Evolutionary conservation across 768 basidiomycete species (phyloP).

Genomic region (Suillus sp.): DNA sequence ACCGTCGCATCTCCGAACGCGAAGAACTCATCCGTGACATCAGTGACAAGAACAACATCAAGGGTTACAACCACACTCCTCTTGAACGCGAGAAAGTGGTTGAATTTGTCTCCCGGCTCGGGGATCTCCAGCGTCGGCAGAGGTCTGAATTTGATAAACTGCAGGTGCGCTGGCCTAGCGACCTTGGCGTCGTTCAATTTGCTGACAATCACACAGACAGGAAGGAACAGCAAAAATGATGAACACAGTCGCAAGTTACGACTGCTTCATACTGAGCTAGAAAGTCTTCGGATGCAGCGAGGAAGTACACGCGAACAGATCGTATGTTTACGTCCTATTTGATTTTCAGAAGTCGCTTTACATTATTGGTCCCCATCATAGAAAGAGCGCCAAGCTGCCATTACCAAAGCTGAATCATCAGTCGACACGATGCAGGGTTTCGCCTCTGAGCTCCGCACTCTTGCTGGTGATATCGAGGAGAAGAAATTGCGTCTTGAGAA

Average conservation of each 20-base stretch:
- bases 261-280: constrained; percentile 56
- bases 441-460: constrained; percentile 51
- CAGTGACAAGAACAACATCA: constrained; percentile 66
- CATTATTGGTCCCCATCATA: constrained; percentile 22
- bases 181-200: neutral
- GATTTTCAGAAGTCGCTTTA: constrained; percentile 5
- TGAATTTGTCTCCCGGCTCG: constrained; percentile 71
- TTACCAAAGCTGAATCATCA: constrained; percentile 52
- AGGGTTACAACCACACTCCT: constrained; percentile 70
- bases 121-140: constrained; percentile 62
- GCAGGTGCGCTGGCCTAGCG: constrained; percentile 47
- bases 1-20: constrained; percentile 65
- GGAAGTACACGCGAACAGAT: constrained; percentile 56
- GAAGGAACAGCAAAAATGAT: constrained; percentile 56
- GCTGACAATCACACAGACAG: constrained; percentile 35
- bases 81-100: constrained; percentile 70
- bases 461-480: constrained; percentile 68
- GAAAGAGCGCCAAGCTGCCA: constrained; percentile 53
- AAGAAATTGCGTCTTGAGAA: constrained; percentile 63
- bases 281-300: constrained; percentile 55
- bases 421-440: constrained; percentile 60
- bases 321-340: constrained; percentile 39
- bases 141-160: constrained; percentile 65
- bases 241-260: constrained; percentile 65
- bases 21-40: constrained; percentile 76